These are phyloP conservation scores for Capronia coronata DNA, from an alignment of 2,329 filamentous ascomycete genomes.

Conservation along the genomic window DNA sequence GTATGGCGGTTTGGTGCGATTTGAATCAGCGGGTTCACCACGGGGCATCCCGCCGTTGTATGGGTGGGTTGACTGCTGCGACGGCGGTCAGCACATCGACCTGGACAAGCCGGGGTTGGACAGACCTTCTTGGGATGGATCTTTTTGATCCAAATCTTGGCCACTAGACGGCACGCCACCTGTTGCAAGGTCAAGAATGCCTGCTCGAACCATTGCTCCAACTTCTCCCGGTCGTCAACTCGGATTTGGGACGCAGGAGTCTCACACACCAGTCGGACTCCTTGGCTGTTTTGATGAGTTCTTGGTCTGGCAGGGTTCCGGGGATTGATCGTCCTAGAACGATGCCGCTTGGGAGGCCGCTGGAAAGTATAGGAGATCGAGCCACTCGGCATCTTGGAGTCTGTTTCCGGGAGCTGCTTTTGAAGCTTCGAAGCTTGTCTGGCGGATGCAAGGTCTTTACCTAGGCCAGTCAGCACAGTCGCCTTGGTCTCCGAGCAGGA, in stretches of 20 bases:
- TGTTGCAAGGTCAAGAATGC: constrained; percentile 42
- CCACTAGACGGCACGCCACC: constrained; percentile 40
- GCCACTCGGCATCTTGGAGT: constrained; percentile 3
- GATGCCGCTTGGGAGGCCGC: constrained; percentile 15
- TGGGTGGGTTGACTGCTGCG: constrained; percentile 41
- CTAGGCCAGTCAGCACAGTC: constrained; percentile 7
- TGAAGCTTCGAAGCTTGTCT: constrained; percentile 1
- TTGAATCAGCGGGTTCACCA: constrained; percentile 37
- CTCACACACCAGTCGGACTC: constrained; percentile 29
- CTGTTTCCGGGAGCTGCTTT: constrained; percentile 4
- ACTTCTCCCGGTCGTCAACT: constrained; percentile 37
- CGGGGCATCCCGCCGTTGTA: constrained; percentile 43
- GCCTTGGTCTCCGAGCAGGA: background rate
- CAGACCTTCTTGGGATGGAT: constrained; percentile 41
- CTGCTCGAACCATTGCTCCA: constrained; percentile 37
- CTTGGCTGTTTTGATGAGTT: constrained; percentile 31
- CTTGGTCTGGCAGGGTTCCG: constrained; percentile 4
- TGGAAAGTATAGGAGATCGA: constrained; percentile 17
- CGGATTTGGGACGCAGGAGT: constrained; percentile 28
- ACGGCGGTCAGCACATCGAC: background rate
- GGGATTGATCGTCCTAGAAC: constrained; percentile 9
- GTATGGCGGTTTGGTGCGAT: constrained; percentile 40
- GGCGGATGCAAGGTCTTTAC: background rate
- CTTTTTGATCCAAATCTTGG: constrained; percentile 43
- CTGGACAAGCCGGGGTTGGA: background rate